Evolutionary conservation across 768 basidiomycete genomes (phyloP).

Genomic region (Hericium alpestre): DNA sequence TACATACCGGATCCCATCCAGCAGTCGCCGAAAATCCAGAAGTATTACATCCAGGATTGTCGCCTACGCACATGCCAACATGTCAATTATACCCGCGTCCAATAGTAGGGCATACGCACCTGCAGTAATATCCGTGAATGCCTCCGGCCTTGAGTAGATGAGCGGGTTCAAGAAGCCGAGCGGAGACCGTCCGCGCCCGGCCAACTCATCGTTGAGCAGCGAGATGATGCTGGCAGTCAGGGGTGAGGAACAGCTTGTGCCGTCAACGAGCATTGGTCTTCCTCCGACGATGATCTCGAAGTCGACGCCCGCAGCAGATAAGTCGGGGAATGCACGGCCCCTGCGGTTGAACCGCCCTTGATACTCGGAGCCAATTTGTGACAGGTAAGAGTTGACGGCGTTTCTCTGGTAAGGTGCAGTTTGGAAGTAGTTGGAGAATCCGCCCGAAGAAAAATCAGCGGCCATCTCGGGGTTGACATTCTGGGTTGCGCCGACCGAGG

Average conservation of each 20-base stretch:
- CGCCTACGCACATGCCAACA: conserved; percentile 10
- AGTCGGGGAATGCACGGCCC: conserved; percentile 39
- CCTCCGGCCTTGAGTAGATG: conserved; percentile 8
- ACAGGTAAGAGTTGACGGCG: conserved; percentile 28
- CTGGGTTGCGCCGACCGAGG: conserved; percentile 26
- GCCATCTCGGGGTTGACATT: conserved; percentile 19
- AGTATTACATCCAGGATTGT: conserved; percentile 11
- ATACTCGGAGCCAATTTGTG: conserved; percentile 18
- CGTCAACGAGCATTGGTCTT: conserved; percentile 11
- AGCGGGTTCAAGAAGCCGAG: conserved; percentile 16
- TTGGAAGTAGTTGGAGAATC: conserved; percentile 21
- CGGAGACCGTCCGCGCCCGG: conserved; percentile 14
- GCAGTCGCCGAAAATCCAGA: conserved; percentile 8
- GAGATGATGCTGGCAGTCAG: conserved; percentile 24
- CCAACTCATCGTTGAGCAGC: conserved; percentile 24
- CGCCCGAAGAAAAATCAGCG: conserved; percentile 26
- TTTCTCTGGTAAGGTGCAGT: conserved; percentile 26
- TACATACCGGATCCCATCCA: conserved; percentile 11
- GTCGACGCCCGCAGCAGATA: conserved; percentile 29
- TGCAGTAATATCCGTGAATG: neutral
- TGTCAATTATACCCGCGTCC: conserved; percentile 17
- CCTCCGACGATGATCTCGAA: conserved; percentile 12
- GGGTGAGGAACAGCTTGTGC: conserved; percentile 24
- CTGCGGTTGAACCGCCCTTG: conserved; percentile 20
- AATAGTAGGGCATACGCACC: neutral